phyloP scores from a whole-genome alignment of 2,329 filamentous ascomycete genomes.

The Aureobasidium namibiae region DNA sequence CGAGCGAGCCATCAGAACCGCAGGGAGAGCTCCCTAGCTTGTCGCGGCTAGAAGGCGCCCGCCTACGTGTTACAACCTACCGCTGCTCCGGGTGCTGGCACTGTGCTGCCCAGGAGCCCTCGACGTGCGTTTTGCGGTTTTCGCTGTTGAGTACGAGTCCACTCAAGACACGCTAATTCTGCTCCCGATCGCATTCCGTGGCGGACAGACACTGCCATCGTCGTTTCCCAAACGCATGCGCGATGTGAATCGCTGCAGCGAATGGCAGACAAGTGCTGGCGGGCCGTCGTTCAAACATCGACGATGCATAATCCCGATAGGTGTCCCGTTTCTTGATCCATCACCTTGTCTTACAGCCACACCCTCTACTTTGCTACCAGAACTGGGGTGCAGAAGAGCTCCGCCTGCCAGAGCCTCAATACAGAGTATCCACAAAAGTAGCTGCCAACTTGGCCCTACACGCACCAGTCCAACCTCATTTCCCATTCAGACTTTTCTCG shows the following conservation, averaged over 20 bases:
- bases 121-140: background rate
- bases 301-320: conserved; percentile 1
- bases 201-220: background rate
- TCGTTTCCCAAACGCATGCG: background rate
- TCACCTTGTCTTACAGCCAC: conserved; percentile 5
- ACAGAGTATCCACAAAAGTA: background rate
- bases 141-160: conserved; percentile 1
- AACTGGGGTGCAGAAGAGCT: conserved; percentile 5
- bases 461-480: conserved; percentile 7
- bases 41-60: conserved; percentile 7
- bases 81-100: background rate
- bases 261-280: background rate
- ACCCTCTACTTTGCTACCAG: background rate
- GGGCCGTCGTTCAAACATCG: conserved; percentile 2
- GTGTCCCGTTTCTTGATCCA: background rate
- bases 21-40: conserved; percentile 2
- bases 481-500: conserved; percentile 7
- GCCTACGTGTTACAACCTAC: background rate
- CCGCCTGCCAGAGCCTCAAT: conserved; percentile 1
- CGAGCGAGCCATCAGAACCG: background rate
- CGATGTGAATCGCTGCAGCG: background rate
- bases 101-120: background rate
- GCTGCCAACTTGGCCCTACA: background rate
- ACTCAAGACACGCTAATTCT: background rate
- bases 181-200: conserved; percentile 1